Evolutionary conservation across 2,329 filamentous ascomycete genomes (phyloP).

Genomic region (Lachnellula suecica): DNA sequence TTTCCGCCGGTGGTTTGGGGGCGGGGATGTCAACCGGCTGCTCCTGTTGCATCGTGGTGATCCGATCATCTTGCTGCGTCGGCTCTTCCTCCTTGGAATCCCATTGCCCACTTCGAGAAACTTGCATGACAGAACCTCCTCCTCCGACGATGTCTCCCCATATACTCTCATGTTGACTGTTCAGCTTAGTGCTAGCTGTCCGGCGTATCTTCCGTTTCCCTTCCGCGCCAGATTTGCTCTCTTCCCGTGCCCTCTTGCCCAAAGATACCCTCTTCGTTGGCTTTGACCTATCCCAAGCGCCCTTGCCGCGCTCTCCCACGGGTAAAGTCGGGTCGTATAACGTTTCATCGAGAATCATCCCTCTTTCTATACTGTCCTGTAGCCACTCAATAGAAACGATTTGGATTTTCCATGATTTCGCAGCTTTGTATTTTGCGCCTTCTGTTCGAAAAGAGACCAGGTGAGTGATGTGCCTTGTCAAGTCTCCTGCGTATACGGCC

Average conservation of each 20-base stretch:
- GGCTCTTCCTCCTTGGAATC: conserved; percentile 18
- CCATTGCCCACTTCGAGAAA: conserved; percentile 29
- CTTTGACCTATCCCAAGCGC: conserved; percentile 67
- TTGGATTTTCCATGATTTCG: conserved; percentile 77
- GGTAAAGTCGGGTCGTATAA: conserved; percentile 77
- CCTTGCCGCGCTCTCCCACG: conserved; percentile 68
- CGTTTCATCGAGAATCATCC: conserved; percentile 88
- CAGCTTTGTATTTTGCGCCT: conserved; percentile 88
- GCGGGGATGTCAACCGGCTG: neutral
- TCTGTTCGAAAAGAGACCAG: conserved; percentile 76
- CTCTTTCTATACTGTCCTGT: conserved; percentile 75
- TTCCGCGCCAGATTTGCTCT: no score
- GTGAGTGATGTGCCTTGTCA: conserved; percentile 84
- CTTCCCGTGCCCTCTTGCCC: conserved; percentile 51
- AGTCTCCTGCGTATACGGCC: conserved; percentile 81
- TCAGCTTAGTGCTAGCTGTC: conserved; percentile 81
- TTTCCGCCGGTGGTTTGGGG: conserved; percentile 16
- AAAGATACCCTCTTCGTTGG: conserved; percentile 43
- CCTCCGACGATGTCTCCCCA: conserved; percentile 83
- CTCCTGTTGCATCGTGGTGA: neutral
- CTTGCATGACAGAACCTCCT: conserved; percentile 28
- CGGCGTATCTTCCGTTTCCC: conserved; percentile 81
- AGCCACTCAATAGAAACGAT: conserved; percentile 86
- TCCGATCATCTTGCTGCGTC: neutral
- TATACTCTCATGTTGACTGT: conserved; percentile 76